Base-by-base conservation (phyloP, 306 rosid species). In the Sindora glabra region DNA sequence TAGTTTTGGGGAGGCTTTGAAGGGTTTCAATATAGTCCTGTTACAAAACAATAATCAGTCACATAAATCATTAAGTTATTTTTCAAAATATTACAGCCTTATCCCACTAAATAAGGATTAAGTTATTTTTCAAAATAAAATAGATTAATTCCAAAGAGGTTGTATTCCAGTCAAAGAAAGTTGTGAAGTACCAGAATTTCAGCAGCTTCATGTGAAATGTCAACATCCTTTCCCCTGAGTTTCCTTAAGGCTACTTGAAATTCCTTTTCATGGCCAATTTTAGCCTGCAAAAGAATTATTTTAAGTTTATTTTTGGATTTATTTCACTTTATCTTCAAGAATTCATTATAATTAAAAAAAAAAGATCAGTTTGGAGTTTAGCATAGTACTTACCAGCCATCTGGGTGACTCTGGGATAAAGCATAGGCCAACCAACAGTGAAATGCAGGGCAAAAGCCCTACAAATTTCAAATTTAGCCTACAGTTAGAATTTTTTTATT, bases 381-480 rank as follows among this genome's bases (percentile, higher is more conserved):
- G n/a, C n/a, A n/a, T n/a, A n/a, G n/a, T n/a, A n/a, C 55, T 59
- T 77, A 88, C 96, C 81, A 85, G 82, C 98, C 96, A 91, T 88
- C 95, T 86, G 3, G 98, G 98, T 21, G 96, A 92, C 76, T 92
- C 89, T 15, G 90, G 95, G 44, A 88, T 72, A 66, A 88, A 92
- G 60, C 60, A 69, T 63, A 79, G 74, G 62, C 96, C 96, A 45
- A 88, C 12, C 77, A 81, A 65, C 77, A 83, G 77, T 51, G 66
- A 65, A 56, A 83, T 52, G 78, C 85, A 86, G 19, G 97, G 97
- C 36, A 77, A 57, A 51, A 81, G 38, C 32, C 89, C 97, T 89
- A 61, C 82, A 78, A 59, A 76, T 10, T 72, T 59, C 22, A 63
- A 72, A 13, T 21, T 17, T 59, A 83, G 69, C 32, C 60, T 29